Conservation (phyloP, 2,329 filamentous ascomycete species). For the Penicillium rolfsii region DNA sequence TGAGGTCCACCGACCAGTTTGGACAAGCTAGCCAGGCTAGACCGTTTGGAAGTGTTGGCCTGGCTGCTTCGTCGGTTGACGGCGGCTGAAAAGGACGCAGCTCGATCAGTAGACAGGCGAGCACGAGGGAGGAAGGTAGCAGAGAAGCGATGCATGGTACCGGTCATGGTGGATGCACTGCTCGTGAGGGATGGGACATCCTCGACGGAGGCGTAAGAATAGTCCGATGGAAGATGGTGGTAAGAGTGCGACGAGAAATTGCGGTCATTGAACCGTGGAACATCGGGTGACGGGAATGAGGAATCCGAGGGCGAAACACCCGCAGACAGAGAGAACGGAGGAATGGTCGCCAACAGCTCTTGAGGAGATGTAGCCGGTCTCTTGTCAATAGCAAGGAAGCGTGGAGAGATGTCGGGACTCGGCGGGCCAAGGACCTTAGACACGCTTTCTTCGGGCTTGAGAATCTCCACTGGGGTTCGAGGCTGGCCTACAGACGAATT, state of each 20-base stretch:
- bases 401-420: conserved; percentile 44
- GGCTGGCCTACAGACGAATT: conserved; percentile 30
- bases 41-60: conserved; percentile 48
- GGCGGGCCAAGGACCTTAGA: conserved; percentile 28
- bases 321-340: conserved; percentile 46
- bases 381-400: conserved; percentile 43
- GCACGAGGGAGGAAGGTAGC: conserved; percentile 47
- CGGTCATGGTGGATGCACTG: conserved; percentile 53
- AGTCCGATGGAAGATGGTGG: conserved; percentile 43
- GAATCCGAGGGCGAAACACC: conserved; percentile 45
- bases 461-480: conserved; percentile 35
- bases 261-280: conserved; percentile 48
- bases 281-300: conserved; percentile 52
- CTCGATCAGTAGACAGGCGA: conserved; percentile 49
- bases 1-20: conserved; percentile 51
- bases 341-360: conserved; percentile 44
- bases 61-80: conserved; percentile 45
- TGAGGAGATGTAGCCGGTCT: conserved; percentile 49
- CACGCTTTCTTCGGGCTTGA: conserved; percentile 37
- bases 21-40: conserved; percentile 54
- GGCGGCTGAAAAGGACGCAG: conserved; percentile 49
- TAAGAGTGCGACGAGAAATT: conserved; percentile 42
- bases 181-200: conserved; percentile 56
- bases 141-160: conserved; percentile 49
- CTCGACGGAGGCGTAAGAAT: conserved; percentile 49